Conservation (phyloP, 192 early-diverging fungal species). For the Coemansia sp. region DNA sequence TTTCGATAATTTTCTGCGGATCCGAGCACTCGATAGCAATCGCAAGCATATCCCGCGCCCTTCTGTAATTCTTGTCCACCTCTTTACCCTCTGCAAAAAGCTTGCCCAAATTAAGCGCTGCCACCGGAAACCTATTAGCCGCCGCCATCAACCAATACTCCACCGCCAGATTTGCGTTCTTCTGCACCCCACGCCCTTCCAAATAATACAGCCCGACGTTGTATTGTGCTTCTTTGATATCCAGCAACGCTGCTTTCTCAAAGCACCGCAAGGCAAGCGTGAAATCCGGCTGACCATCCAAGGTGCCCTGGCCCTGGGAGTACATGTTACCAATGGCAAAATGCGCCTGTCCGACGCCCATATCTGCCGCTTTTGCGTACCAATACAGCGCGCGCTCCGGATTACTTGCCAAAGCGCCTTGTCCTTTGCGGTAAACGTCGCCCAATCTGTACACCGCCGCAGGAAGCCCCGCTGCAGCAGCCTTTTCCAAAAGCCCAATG, state of each 20-base stretch:
- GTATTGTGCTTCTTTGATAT: slow-evolving; percentile 36
- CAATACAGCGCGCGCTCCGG: slow-evolving; percentile 19
- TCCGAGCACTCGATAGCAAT: slow-evolving; percentile 22
- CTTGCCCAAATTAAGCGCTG: slow-evolving; percentile 36
- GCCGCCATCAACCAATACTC: slow-evolving; percentile 44
- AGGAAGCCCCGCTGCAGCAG: slow-evolving; percentile 1
- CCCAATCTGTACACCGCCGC: slow-evolving; percentile 30
- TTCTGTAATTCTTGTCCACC: slow-evolving; percentile 8
- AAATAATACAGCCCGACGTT: slow-evolving; percentile 35
- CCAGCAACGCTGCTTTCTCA: slow-evolving; percentile 30
- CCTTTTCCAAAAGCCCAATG: slow-evolving; percentile 22
- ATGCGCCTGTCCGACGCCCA: slow-evolving; percentile 17
- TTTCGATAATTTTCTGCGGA: slow-evolving; percentile 7
- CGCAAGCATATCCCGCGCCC: slow-evolving; percentile 15
- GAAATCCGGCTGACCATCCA: slow-evolving; percentile 22
- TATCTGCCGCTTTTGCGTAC: slow-evolving; percentile 18
- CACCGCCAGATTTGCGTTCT: slow-evolving; percentile 22
- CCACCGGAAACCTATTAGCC: slow-evolving; percentile 22
- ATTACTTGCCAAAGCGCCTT: not conserved
- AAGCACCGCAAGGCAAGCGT: slow-evolving; percentile 21
- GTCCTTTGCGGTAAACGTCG: slow-evolving; percentile 22
- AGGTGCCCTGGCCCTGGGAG: slow-evolving; percentile 13
- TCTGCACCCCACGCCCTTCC: slow-evolving; percentile 25
- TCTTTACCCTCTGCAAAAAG: slow-evolving; percentile 27
- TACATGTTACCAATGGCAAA: slow-evolving; percentile 36